phyloP scores from a whole-genome alignment of 2,329 filamentous ascomycete genomes.

The Apiospora koreana region DNA sequence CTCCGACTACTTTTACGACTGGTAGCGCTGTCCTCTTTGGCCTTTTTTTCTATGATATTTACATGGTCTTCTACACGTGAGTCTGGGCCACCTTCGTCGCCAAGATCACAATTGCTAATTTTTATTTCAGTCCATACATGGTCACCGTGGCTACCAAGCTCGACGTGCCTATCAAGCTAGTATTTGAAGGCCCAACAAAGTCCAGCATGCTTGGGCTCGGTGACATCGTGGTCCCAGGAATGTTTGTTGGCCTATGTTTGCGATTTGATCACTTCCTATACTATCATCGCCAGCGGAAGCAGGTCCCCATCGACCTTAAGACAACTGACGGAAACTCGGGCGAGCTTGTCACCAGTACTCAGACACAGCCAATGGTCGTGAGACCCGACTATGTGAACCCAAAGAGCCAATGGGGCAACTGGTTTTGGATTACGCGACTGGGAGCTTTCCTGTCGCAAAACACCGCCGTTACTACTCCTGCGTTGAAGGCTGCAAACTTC shows the following conservation, averaged over 20 bases:
- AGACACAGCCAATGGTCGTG: conserved; percentile 46
- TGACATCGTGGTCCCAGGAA: conserved; percentile 91
- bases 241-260: conserved; percentile 84
- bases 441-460: conserved; percentile 26
- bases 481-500: conserved; percentile 56
- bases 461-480: conserved; percentile 33
- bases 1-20: conserved; percentile 83
- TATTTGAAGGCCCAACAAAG: conserved; percentile 70
- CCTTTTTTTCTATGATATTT: conserved; percentile 92
- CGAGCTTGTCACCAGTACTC: conserved; percentile 34
- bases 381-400: conserved; percentile 58
- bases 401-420: conserved; percentile 78
- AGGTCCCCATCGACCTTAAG: conserved; percentile 39
- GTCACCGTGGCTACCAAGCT: conserved; percentile 83
- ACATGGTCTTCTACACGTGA: conserved; percentile 84
- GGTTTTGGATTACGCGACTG: conserved; percentile 67
- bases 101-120: conserved; percentile 15
- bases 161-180: conserved; percentile 90
- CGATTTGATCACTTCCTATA: conserved; percentile 89
- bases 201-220: conserved; percentile 85
- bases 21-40: conserved; percentile 76
- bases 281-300: conserved; percentile 69
- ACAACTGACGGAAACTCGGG: conserved; percentile 33
- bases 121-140: conserved; percentile 68
- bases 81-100: conserved; percentile 29